Evolutionary conservation across 2,329 filamentous ascomycete species (phyloP), one percentile per base, ranked within the genome.

Genomic region (Aspergillus transmontanensis): DNA sequence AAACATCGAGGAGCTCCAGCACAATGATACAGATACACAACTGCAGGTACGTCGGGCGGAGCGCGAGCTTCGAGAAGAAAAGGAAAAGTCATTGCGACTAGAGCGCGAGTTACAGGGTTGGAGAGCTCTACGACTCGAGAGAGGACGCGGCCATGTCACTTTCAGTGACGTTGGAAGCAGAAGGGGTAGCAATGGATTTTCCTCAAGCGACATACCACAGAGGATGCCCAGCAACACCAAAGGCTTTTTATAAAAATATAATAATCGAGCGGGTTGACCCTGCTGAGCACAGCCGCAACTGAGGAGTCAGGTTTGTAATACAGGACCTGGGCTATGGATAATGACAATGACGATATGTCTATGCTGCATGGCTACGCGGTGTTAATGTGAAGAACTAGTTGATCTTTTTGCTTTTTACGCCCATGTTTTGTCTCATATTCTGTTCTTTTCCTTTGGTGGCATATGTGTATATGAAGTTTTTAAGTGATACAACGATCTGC

Each of bases 1-100:
- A 74, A 93, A 92, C 1, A 97, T 99, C 70, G 94, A 98, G 75
- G 94, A 98, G 75, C 87, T 99, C 39, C 94, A 99, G 77, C 89
- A 91, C 16, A 91, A 89, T 16, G 94, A 98, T 78, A 93, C 91
- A 26, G 84, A 88, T 12, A 90, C 89, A 54, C 93, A 97, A 76
- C 85, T 98, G 48, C 85, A 89, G 30, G 90, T 92, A 30, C 90
- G 94, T 61, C 89, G 94, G 50, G 93, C 93, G 19, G 94, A 99
- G 78, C 88, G 94, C 50, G 94, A 98, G 73, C 85, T 97, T 19
- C 87, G 93, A 7, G 93, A 97, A 77, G 94, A 97, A 79, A 88
- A 86, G 66, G 95, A 98, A 79, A 94, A 91, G 79, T 85, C 84
- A 1, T 80, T 94, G 32, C 85, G 90, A 36, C 82, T 98, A n/a